Conservation (phyloP, 2,329 filamentous ascomycete species). For the Diaporthe longicolla region DNA sequence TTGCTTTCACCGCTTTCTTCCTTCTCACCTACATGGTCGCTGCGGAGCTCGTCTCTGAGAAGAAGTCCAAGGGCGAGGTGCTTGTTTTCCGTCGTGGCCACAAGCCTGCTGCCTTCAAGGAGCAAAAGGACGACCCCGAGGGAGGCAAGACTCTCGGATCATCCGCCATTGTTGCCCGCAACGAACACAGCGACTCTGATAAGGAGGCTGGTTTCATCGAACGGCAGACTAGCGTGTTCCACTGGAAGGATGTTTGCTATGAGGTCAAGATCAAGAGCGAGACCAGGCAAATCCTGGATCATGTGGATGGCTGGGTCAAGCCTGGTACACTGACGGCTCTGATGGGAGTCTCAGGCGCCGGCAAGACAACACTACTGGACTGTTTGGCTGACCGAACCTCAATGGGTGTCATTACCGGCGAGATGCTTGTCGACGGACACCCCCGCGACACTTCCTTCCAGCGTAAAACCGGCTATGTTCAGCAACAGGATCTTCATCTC, state of each 20-base stretch:
- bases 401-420: constrained; percentile 78
- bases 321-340: constrained; percentile 42
- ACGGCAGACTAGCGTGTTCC: constrained; percentile 42
- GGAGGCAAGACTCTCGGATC: constrained; percentile 65
- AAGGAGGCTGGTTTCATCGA: constrained; percentile 51
- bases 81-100: constrained; percentile 81
- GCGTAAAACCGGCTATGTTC: constrained; percentile 77
- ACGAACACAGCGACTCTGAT: constrained; percentile 52
- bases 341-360: constrained; percentile 74
- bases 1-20: constrained; percentile 76
- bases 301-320: constrained; percentile 44
- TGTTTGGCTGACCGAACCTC: constrained; percentile 78
- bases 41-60: constrained; percentile 75
- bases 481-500: constrained; percentile 78
- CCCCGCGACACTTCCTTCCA: constrained; percentile 75
- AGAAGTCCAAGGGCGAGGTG: constrained; percentile 83
- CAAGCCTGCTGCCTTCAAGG: constrained; percentile 69
- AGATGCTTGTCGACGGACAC: constrained; percentile 77
- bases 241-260: constrained; percentile 44
- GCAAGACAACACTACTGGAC: constrained; percentile 80
- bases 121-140: constrained; percentile 74
- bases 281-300: constrained; percentile 40
- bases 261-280: constrained; percentile 43
- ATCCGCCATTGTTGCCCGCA: constrained; percentile 60
- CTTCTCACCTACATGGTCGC: constrained; percentile 72